Evolutionary conservation across 495 filamentous ascomycete genomes (phyloP).

Genomic region (Hypoxylon intermedium): DNA sequence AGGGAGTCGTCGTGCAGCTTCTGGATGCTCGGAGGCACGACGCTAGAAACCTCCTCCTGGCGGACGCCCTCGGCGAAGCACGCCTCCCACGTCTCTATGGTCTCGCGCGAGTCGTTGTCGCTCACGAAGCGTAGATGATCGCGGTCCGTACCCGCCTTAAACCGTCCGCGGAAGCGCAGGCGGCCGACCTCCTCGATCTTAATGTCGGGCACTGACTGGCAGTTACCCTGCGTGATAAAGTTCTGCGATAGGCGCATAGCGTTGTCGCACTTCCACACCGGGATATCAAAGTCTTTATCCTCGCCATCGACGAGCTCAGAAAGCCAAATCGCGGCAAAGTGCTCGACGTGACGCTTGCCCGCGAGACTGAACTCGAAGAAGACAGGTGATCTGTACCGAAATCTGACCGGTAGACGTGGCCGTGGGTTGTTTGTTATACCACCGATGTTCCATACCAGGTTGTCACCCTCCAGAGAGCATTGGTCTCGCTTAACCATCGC

Average conservation of each 20-base stretch:
- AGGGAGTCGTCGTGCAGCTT: constrained; percentile 81
- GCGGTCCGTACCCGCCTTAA: constrained; percentile 89
- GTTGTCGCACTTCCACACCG: constrained; percentile 83
- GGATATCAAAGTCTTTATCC: constrained; percentile 76
- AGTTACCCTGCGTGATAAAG: constrained; percentile 80
- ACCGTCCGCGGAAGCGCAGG: constrained; percentile 76
- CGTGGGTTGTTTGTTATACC: constrained; percentile 59
- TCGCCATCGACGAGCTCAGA: constrained; percentile 83
- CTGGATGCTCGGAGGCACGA: constrained; percentile 70
- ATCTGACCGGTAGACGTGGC: constrained; percentile 83
- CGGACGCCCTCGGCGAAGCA: constrained; percentile 86
- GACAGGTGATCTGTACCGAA: constrained; percentile 84
- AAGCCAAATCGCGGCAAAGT: constrained; percentile 84
- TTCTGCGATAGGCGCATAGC: constrained; percentile 82
- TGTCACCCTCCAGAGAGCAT: constrained; percentile 66
- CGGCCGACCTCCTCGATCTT: constrained; percentile 76
- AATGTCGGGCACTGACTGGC: constrained; percentile 69
- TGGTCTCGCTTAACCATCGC: constrained; percentile 69
- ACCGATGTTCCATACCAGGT: constrained; percentile 71
- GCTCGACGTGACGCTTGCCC: constrained; percentile 70
- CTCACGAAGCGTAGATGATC: constrained; percentile 83
- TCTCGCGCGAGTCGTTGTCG: constrained; percentile 89
- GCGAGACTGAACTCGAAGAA: constrained; percentile 83
- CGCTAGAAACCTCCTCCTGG: constrained; percentile 65
- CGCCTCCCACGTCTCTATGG: constrained; percentile 92